phyloP scores from a whole-genome alignment of 257 asterid species.

The Sherardia arvensis region DNA sequence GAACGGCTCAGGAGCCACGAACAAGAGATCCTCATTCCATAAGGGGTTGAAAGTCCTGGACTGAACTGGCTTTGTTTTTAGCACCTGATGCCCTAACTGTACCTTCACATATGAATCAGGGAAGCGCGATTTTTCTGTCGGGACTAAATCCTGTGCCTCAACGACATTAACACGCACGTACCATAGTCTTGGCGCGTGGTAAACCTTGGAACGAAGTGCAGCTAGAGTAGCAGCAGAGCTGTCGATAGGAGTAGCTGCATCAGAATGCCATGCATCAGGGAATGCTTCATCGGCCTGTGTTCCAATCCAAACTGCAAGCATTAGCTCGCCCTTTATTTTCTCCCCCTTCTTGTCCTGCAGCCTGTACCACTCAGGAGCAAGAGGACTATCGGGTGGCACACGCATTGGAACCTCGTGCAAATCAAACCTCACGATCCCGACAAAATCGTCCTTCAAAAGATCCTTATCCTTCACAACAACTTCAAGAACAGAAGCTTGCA shows the following conservation, averaged over 20 bases:
- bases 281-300: conserved; percentile 94
- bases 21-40: conserved; percentile 86
- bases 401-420: conserved; percentile 51
- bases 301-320: conserved; percentile 94
- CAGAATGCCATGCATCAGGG: conserved; percentile 89
- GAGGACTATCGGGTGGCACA: conserved; percentile 81
- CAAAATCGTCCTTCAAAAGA: conserved; percentile 70
- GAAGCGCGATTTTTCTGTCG: conserved; percentile 40
- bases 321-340: conserved; percentile 50
- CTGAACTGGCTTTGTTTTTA: conserved; percentile 48
- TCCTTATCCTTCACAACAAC: conserved; percentile 67
- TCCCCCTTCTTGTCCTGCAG: conserved; percentile 53
- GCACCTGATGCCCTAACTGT: conserved; percentile 54
- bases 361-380: conserved; percentile 82
- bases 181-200: conserved; percentile 57
- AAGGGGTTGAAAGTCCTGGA: conserved; percentile 41
- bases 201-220: conserved; percentile 63
- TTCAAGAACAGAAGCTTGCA: conserved; percentile 61
- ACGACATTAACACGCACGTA: conserved; percentile 66
- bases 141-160: conserved; percentile 72
- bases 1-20: conserved; percentile 72
- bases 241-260: conserved; percentile 42
- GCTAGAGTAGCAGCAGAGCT: conserved; percentile 40
- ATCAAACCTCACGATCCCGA: conserved; percentile 64
- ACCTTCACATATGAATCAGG: conserved; percentile 47